These are phyloP conservation scores for Saccharomycopsis phalli DNA, from an alignment of 1,139 yeast genomes.

Conservation along the genomic window DNA sequence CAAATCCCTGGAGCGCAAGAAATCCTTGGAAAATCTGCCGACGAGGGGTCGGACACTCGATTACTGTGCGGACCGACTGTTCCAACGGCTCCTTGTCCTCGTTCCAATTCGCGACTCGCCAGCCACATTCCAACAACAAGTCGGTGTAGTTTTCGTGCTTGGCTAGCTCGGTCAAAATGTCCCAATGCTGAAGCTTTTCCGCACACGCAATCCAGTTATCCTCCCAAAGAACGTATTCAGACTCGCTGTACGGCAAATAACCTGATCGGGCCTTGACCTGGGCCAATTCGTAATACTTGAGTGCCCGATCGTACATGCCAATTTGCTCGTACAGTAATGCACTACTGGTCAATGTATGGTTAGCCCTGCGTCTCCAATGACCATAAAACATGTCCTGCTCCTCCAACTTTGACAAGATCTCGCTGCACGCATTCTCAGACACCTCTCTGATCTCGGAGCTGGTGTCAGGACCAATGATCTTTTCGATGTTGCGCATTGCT, in stretches of 20 bases:
- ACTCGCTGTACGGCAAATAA: slow-evolving; percentile 87
- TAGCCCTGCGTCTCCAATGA: slow-evolving; percentile 92
- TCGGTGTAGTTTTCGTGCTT: slow-evolving; percentile 98
- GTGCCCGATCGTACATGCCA: slow-evolving; percentile 92
- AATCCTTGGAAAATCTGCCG: slow-evolving; percentile 94
- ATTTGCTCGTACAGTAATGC: slow-evolving; percentile 93
- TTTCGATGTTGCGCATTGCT: slow-evolving; percentile 40
- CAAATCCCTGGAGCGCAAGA: slow-evolving; percentile 84
- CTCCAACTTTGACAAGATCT: slow-evolving; percentile 77
- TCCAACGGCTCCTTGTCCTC: slow-evolving; percentile 91
- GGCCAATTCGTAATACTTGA: slow-evolving; percentile 92
- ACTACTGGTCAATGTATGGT: slow-evolving; percentile 83
- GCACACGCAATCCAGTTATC: slow-evolving; percentile 98
- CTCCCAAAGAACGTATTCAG: slow-evolving; percentile 96
- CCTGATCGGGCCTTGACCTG: slow-evolving; percentile 96
- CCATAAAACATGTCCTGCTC: slow-evolving; percentile 98
- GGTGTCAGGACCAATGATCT: slow-evolving; percentile 68
- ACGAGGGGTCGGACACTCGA: slow-evolving; percentile 98
- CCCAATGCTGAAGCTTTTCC: slow-evolving; percentile 97
- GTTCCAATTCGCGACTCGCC: slow-evolving; percentile 99
- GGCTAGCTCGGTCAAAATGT: slow-evolving; percentile 89
- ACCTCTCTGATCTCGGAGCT: slow-evolving; percentile 70
- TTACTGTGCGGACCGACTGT: slow-evolving; percentile 87
- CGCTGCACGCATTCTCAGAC: slow-evolving; percentile 84
- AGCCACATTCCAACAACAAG: slow-evolving; percentile 88